These are phyloP conservation scores for Alternaria infectoria DNA, from an alignment of 2,329 filamentous ascomycete species.

Conservation along the genomic window DNA sequence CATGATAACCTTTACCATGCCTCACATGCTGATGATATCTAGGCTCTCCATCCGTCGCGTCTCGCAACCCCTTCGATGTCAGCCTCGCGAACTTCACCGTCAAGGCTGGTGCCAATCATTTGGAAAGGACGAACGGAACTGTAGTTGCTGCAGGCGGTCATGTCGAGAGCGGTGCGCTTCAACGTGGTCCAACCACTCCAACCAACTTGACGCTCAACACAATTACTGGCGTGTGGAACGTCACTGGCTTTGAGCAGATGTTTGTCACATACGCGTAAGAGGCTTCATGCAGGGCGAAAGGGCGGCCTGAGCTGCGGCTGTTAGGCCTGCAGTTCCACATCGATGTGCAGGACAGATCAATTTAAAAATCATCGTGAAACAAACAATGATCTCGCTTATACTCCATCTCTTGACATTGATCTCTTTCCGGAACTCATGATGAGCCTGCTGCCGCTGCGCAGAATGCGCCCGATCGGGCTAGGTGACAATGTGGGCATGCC, in stretches of 20 bases:
- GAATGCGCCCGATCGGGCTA: neutral
- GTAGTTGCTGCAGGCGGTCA: constrained; percentile 50
- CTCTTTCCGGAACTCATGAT: neutral
- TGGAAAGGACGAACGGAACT: constrained; percentile 51
- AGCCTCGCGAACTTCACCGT: constrained; percentile 73
- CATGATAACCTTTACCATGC: no score
- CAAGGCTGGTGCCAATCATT: constrained; percentile 62
- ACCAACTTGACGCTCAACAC: constrained; percentile 43
- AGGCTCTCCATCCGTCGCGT: constrained; percentile 60
- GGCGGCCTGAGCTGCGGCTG: neutral
- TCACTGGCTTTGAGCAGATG: constrained; percentile 36
- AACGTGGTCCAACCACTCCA: constrained; percentile 48
- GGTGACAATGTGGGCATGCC: neutral
- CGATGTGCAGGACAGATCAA: neutral
- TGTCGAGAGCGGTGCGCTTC: constrained; percentile 60
- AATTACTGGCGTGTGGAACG: constrained; percentile 36
- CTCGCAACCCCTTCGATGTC: constrained; percentile 67
- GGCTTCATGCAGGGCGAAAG: neutral
- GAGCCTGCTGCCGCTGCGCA: neutral
- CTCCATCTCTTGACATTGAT: neutral
- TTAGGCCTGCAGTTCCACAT: neutral
- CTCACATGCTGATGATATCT: neutral
- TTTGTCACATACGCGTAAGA: constrained; percentile 39
- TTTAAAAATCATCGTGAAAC: neutral
- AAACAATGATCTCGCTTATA: neutral